Evolutionary conservation across 1,284 basidiomycete species (phyloP), one percentile per base, ranked within the genome.

Genomic region (Rhodotorula sp.): DNA sequence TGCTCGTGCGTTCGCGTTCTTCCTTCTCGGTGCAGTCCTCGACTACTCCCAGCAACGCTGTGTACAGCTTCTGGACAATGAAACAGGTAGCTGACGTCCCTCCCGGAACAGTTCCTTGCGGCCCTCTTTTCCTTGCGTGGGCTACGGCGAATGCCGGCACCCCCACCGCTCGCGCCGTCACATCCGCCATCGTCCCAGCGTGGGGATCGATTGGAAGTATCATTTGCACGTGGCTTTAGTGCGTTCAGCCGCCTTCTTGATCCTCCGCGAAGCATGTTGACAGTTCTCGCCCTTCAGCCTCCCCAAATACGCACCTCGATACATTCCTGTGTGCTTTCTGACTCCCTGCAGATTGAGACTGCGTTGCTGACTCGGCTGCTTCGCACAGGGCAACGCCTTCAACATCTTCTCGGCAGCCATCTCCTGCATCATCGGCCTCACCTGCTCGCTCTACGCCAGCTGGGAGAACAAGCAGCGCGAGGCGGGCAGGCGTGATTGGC

Each of bases 391-490:
- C 51, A 69, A 74, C 64, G 30, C 63, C 3, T 61, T 74, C 59
- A 74, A 74, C 58, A 29, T 74, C 20, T 53, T 29, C 0, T 49
- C 30, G 13, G 15, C n/a, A 44, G 63, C 68, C 7, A 62, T 59
- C 36, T 1, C 62, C 32, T 52, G 70, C n/a, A 67, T 70, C 13
- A 20, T 61, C 51, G 49, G 36, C 49, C 29, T 69, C 44, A 36
- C 29, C 11, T 30, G 72, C 29, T 48, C 67, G 36, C 20, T 57
- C 29, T 77, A 76, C 71, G 52, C 61, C 44, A 55, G 59, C 27
- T 70, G 71, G 52, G 75, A 77, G 68, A 76, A 77, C 72, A 54
- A 52, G 20, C 64, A 73, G 36, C 68, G 76, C 39, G 73, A 69
- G 7, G 59, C 53, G 8, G 75, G 76, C n/a, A 66, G 64, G 19